Evolutionary conservation across 805 yeast species (phyloP), one percentile per base, ranked within the genome.

Genomic region (Cyberlindnera suaveolens): DNA sequence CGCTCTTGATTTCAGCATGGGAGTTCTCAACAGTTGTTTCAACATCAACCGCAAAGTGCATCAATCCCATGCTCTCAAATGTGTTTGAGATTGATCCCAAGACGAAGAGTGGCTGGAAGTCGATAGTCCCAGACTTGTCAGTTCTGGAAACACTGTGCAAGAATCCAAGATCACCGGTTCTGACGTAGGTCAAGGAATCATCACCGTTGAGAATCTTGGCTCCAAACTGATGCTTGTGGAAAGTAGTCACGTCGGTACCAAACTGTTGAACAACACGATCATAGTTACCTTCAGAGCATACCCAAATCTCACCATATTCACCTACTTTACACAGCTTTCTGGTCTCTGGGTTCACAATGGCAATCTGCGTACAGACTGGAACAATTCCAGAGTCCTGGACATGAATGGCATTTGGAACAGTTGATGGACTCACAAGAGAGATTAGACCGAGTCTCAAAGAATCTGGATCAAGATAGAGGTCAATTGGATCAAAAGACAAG

Each of bases 291-390:
- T 88, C 96, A 1, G 96, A 85, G 49, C 85, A 78, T 2, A 91
- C 95, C 98, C 98, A 93, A 33, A 93, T 88, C 64, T 93, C 99
- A 30, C 99, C 99, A 61, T 78, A 80, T 62, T 93, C 99, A 7
- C 98, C 97, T 40, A 81, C 82, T 45, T 75, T 78, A 58, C 99
- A 91, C 11, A 89, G 67, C 42, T 70, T 67, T 36, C 75, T 63
- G 0, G 97, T 91, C 58, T 93, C 97, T 1, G 99, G 99, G 51
- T 93, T 93, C 3, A 93, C 97, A 46, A 93, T 85, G 1, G 95
- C 93, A 30, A 93, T 78, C 57, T 90, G 96, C 0, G 98, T 87
- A 58, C 95, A 86, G 8, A 89, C 90, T 1, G 97, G 95, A 0
- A 90, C 97, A 72, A 91, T 85, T 11, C 99, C 99, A 0, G 96